Evolutionary conservation across 2,329 filamentous ascomycete genomes (phyloP).

Genomic region (Teratosphaeria pseudoeucalypti): DNA sequence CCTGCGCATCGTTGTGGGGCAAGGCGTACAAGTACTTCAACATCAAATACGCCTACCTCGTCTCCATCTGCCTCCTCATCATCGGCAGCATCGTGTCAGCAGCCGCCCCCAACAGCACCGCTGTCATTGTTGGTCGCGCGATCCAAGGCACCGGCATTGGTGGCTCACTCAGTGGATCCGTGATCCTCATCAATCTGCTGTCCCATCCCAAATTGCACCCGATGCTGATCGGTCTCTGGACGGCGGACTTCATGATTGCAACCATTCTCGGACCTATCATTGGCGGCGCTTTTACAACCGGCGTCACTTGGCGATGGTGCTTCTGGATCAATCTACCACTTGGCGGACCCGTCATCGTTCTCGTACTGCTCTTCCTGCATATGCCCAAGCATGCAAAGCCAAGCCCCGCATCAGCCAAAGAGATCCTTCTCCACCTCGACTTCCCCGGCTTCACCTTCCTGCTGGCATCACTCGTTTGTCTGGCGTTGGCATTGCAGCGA

Average conservation of each 20-base stretch:
- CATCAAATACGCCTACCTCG: constrained; percentile 27
- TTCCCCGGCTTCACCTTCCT: background rate
- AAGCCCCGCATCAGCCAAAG: constrained; percentile 21
- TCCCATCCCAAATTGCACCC: constrained; percentile 34
- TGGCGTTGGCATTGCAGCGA: constrained; percentile 36
- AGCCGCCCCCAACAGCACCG: constrained; percentile 36
- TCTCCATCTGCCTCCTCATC: constrained; percentile 37
- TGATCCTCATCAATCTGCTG: constrained; percentile 40
- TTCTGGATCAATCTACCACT: constrained; percentile 36
- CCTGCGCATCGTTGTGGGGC: constrained; percentile 20
- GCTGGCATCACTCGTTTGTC: constrained; percentile 25
- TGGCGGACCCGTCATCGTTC: constrained; percentile 27
- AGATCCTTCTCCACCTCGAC: background rate
- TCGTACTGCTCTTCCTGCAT: constrained; percentile 24
- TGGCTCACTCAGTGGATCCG: constrained; percentile 41
- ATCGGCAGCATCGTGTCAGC: constrained; percentile 47
- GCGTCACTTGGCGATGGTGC: constrained; percentile 27
- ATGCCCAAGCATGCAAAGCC: constrained; percentile 31
- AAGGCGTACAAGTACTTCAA: background rate
- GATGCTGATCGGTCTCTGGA: constrained; percentile 29
- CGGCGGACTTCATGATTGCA: constrained; percentile 30
- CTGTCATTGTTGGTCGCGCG: constrained; percentile 47
- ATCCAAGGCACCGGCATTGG: constrained; percentile 45
- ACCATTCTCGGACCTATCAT: constrained; percentile 32
- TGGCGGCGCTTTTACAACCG: constrained; percentile 33